Conservation (phyloP, 371 early-diverging fungal genomes). For the Saksenaea vasiformis region DNA sequence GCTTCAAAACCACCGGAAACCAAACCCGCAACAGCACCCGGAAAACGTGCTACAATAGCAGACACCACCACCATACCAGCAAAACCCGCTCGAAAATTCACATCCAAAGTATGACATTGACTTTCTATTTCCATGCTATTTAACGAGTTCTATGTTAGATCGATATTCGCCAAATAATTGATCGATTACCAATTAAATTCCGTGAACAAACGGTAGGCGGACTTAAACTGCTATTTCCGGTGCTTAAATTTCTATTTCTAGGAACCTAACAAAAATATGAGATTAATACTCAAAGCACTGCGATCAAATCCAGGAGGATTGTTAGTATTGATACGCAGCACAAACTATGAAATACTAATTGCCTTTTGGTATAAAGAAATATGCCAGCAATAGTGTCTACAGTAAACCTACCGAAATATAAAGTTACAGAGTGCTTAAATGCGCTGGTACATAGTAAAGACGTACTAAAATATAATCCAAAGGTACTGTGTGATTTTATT, state of each 20-base stretch:
- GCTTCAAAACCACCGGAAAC: neutral
- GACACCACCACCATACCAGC: neutral
- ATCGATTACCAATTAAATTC: constrained; percentile 31
- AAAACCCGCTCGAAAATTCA: constrained; percentile 6
- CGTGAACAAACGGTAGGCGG: constrained; percentile 32
- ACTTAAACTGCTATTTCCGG: neutral
- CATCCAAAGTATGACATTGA: neutral
- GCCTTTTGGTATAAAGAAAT: constrained; percentile 8
- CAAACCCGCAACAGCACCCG: neutral
- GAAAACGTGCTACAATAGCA: neutral
- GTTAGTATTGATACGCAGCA: constrained; percentile 19
- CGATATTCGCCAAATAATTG: constrained; percentile 28
- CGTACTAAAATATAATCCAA: constrained; percentile 21
- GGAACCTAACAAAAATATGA: constrained; percentile 31
- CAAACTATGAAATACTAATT: neutral
- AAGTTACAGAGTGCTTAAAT: constrained; percentile 28
- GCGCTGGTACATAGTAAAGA: constrained; percentile 30
- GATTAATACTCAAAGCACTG: constrained; percentile 24
- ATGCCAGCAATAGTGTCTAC: constrained; percentile 18
- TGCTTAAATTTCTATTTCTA: neutral
- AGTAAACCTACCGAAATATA: constrained; percentile 19
- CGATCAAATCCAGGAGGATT: constrained; percentile 25
- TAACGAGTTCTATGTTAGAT: constrained; percentile 16
- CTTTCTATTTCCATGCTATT: neutral
- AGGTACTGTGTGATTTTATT: constrained; percentile 11